Percentiles rank a stretch among this genome's conserved stretches.
Conservation (phyloP, 306 rosid genomes). For the Trifolium pratense region DNA sequence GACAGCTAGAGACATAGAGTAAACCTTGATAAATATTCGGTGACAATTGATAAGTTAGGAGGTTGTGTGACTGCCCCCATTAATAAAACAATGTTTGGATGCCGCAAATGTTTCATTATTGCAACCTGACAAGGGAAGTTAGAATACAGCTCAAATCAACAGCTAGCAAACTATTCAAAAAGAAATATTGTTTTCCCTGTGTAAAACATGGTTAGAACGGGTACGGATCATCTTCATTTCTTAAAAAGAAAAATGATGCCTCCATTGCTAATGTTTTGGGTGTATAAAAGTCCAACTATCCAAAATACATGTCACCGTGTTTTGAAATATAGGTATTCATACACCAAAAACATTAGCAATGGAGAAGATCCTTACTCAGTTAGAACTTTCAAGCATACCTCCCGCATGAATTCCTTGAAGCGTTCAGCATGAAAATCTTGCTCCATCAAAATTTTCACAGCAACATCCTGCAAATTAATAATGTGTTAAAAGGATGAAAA, state of each 20-base stretch:
- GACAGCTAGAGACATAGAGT: constrained; percentile 28
- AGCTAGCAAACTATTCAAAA: constrained; percentile 26
- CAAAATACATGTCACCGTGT: too few relatives aligned
- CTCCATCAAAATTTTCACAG: constrained; percentile 97
- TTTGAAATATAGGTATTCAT: too few relatives aligned
- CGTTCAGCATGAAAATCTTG: constrained; percentile 94
- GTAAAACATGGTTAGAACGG: constrained; percentile 18
- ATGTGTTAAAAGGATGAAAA: constrained; percentile 33
- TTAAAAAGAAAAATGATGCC: too few relatives aligned
- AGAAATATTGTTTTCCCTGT: background rate
- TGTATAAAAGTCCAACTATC: too few relatives aligned
- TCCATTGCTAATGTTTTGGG: too few relatives aligned
- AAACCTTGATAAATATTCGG: constrained; percentile 96
- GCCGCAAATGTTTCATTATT: constrained; percentile 91
- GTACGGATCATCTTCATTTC: too few relatives aligned
- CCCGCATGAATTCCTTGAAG: constrained; percentile 88
- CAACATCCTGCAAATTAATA: constrained; percentile 77
- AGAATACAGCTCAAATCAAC: constrained; percentile 44
- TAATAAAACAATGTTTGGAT: constrained; percentile 95
- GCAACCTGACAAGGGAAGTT: constrained; percentile 69
- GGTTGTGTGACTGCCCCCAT: constrained; percentile 99
- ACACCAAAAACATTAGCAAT: too few relatives aligned
- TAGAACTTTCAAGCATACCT: constrained; percentile 59
- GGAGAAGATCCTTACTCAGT: background rate
- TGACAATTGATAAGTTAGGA: constrained; percentile 95